Base-by-base conservation (phyloP, 306 rosid genomes). In the Dicorynia guianensis region DNA sequence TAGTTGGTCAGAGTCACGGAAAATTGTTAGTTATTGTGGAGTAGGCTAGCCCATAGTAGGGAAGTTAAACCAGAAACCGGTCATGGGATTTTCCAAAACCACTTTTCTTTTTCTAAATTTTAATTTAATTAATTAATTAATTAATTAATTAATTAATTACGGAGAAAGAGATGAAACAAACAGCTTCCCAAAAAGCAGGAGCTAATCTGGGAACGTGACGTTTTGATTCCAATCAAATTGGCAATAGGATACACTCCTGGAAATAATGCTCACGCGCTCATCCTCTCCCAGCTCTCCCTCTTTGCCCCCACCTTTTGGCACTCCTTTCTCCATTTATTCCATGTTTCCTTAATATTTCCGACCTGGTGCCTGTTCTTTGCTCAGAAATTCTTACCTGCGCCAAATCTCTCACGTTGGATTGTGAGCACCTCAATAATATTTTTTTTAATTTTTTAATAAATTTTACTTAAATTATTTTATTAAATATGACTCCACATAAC, bases 181-280 rank as follows among this genome's bases (percentile, higher is more conserved):
- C 62, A 62, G 48, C 40, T 61, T 86, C 96, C 96, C 88, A 90
- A 67, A 86, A 90, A 84, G 72, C 84, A 80, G 96, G 93, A 90
- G 89, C 67, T 68, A 6, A 48, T 72, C 43, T 70, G 76, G 79
- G 20, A 71, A 71, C 11, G 57, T 30, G 72, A 49, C 43, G 46
- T 61, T 66, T 66, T 59, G 77, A 60, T 74, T 85, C 88, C 91
- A 70, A 85, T 38, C 34, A 67, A 67, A 67, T 74, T 81, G 84
- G 80, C 75, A 56, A 72, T 25, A 25, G 2, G 30, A 25, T 25
- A 25, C 30, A 25, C 2, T 25, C 2, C 30, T 25, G 30, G 30
- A 25, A 25, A 1, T 25, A 25, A 25, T 25, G 1, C 30, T 25
- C 30, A 25, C 30, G 30, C 30, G 30, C 30, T 25, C 30, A n/a